Percentiles rank a stretch among this genome's conserved stretches.
Conservation (phyloP, 495 filamentous ascomycete genomes). For the Saxophila tyrrhenica region DNA sequence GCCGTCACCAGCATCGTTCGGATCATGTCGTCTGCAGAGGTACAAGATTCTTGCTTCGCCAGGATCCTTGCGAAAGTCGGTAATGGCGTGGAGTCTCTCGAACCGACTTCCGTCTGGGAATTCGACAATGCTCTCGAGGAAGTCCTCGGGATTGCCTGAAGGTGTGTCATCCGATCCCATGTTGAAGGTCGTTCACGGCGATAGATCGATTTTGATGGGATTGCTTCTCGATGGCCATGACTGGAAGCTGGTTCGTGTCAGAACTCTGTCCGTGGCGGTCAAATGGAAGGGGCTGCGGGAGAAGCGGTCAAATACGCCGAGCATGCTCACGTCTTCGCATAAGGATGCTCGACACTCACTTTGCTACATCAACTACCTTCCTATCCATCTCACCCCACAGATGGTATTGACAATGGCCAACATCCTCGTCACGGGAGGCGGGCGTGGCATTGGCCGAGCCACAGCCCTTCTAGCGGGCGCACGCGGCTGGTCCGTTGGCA, state of each 20-base stretch:
- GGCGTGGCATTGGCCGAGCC: constrained; percentile 12
- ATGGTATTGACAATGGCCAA: not conserved
- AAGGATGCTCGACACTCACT: too few relatives aligned
- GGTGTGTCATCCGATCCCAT: not conserved
- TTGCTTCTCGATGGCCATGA: too few relatives aligned
- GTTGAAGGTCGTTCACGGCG: not conserved
- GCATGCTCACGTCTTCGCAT: too few relatives aligned
- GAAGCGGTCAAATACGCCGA: too few relatives aligned
- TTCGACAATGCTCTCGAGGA: constrained; percentile 2
- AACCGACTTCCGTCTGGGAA: not conserved
- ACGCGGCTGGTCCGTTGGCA: constrained; percentile 10
- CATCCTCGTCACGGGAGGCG: constrained; percentile 11
- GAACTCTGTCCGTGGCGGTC: too few relatives aligned
- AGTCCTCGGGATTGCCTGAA: not conserved
- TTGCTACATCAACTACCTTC: too few relatives aligned
- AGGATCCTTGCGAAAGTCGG: constrained; percentile 14
- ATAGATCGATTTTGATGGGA: not conserved
- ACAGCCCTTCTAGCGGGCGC: constrained; percentile 2
- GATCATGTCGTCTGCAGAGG: not conserved
- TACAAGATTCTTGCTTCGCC: constrained; percentile 14
- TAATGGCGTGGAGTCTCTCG: constrained; percentile 10
- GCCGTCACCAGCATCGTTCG: not conserved
- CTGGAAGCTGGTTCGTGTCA: too few relatives aligned
- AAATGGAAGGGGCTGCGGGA: too few relatives aligned
- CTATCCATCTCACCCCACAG: too few relatives aligned